A percentile compares a stretch with the other conserved stretches of the same genome.
phyloP scores from a whole-genome alignment of 495 filamentous ascomycete species.

The Penicillium bovifimosum region DNA sequence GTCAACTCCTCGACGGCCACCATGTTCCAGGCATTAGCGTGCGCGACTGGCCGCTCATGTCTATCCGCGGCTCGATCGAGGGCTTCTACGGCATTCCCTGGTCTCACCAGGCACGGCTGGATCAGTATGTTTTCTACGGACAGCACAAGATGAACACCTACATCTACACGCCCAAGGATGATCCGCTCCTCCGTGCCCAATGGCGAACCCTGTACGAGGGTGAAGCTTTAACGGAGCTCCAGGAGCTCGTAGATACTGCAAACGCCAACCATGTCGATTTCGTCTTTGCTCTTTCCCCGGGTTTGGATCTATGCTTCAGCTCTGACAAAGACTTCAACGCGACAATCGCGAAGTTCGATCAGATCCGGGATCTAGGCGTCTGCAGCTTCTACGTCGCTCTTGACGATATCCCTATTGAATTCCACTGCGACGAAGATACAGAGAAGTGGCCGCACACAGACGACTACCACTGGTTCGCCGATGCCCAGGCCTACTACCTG shows the following conservation, averaged over 20 bases:
- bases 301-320: conserved; percentile 9
- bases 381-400: conserved; percentile 14
- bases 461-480: conserved; percentile 7
- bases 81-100: conserved; percentile 16
- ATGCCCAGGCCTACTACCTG: conserved; percentile 14
- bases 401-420: conserved; percentile 8
- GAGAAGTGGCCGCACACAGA: conserved; percentile 1
- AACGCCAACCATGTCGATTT: conserved; percentile 16
- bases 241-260: conserved; percentile 11
- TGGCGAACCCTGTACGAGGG: conserved; percentile 14
- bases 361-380: conserved; percentile 11
- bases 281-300: conserved; percentile 14
- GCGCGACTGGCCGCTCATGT: conserved; percentile 17
- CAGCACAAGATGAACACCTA: conserved; percentile 19
- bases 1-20: conserved; percentile 4
- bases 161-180: conserved; percentile 15
- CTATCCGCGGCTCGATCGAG: conserved; percentile 16
- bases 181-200: conserved; percentile 12
- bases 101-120: conserved; percentile 16
- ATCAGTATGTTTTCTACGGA: conserved; percentile 13
- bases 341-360: conserved; percentile 9
- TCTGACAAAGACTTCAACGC: conserved; percentile 12
- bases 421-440: conserved; percentile 14
- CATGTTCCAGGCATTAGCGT: conserved; percentile 8
- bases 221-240: conserved; percentile 5